phyloP scores from a whole-genome alignment of 176 grass and related monocot genomes.

The Miscanthus lutarioriparius region DNA sequence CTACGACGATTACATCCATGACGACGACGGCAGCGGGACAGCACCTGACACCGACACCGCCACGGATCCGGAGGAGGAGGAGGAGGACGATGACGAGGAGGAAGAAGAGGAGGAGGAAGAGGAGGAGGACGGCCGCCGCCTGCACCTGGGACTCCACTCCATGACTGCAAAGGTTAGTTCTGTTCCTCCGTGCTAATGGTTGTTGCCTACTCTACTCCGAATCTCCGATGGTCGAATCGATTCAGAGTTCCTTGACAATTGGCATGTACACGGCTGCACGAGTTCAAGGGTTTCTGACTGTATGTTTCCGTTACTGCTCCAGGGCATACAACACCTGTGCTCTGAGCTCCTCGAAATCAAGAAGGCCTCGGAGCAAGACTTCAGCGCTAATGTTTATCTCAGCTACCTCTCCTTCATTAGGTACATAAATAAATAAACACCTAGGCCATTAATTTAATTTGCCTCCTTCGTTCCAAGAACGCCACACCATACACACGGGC shows the following conservation, averaged over 20 bases:
- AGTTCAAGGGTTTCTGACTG: neutral
- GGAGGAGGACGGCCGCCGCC: neutral
- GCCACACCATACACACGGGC: neutral
- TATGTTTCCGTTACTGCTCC: neutral
- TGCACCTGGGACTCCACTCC: conserved; percentile 27
- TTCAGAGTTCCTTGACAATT: neutral
- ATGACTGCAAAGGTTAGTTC: conserved; percentile 49
- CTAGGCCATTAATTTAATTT: neutral
- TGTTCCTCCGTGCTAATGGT: neutral
- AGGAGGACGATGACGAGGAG: neutral
- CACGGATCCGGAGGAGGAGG: neutral
- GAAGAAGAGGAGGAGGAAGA: neutral
- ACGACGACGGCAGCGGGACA: neutral
- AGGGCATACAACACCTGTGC: conserved; percentile 65
- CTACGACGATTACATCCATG: neutral
- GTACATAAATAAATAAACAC: neutral
- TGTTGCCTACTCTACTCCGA: neutral
- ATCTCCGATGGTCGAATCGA: no score
- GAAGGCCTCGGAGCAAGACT: conserved; percentile 60
- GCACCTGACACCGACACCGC: neutral
- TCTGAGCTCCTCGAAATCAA: conserved; percentile 69
- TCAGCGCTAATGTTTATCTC: conserved; percentile 34
- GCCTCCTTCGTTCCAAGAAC: neutral
- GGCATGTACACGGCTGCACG: no score
- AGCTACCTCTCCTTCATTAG: conserved; percentile 55